Evolutionary conservation across 768 basidiomycete genomes (phyloP), one percentile per base, ranked within the genome.

Genomic region (Mrakia blollopis): DNA sequence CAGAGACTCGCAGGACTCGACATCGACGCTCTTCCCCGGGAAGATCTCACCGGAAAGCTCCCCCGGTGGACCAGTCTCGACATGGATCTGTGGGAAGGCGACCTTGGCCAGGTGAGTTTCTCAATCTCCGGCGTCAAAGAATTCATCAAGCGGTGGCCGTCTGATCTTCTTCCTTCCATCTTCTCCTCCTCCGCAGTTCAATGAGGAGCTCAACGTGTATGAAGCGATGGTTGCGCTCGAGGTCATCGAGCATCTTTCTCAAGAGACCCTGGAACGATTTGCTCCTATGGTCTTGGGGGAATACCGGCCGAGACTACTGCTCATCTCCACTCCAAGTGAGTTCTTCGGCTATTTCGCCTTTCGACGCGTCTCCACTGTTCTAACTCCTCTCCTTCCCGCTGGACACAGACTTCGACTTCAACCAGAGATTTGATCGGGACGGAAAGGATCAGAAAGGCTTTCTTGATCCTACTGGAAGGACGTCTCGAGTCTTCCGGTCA

Each of bases 241-340:
- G 72, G 80, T 84, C 16, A 82, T 84, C 69, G 84, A 84, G 77
- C 83, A 84, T 79, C 79, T 84, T 37, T 79, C 82, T 50, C 81
- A 81, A 41, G 74, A 78, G 47, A 79, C 81, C 9, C 78, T 84
- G 50, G 80, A 80, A 69, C 75, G 81, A 25, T 84, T 84, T 72
- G 83, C 81, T 5, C 83, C 83, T 25, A 81, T 83, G 71, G 80
- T 81, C 18, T 75, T 84, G 77, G 84, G 84, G 0, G 83, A 83
- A 6, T 83, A 83, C 73, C 41, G 82, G 37, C 84, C 84, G 35
- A 78, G 81, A 44, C 30, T 83, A 52, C 72, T 84, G 25, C 78
- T 84, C 60, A 79, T 84, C 67, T 82, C 81, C 28, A 84, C 83
- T 9, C 84, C 83, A 1, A 80, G 79, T 74, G 18, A 16, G 76